These are phyloP conservation scores for Agarophyton chilense DNA, from an alignment of 23 red algal genomes.

Conservation along the genomic window DNA sequence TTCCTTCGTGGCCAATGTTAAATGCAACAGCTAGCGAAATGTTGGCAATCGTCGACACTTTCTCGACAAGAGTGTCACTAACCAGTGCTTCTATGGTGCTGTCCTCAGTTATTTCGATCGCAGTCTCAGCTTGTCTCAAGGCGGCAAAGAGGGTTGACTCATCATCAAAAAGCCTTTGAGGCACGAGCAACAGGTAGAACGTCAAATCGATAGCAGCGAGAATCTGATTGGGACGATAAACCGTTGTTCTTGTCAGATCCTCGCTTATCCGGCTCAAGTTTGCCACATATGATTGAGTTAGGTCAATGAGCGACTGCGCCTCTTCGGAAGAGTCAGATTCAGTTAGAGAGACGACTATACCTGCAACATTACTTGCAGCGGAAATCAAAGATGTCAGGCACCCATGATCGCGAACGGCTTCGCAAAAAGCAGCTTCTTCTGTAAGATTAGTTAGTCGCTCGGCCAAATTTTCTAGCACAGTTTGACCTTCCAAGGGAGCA, in stretches of 20 bases:
- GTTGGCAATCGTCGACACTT: slow-evolving; percentile 48
- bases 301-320: slow-evolving; percentile 16
- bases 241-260: slow-evolving; percentile 28
- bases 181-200: slow-evolving; percentile 34
- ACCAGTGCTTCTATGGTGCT: slow-evolving; percentile 25
- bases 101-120: slow-evolving; percentile 38
- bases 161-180: slow-evolving; percentile 32
- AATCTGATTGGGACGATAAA: slow-evolving; percentile 58
- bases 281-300: slow-evolving; percentile 31
- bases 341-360: background rate
- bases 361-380: background rate
- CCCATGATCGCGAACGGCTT: slow-evolving; percentile 48
- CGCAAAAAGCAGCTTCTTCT: slow-evolving; percentile 36
- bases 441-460: slow-evolving; percentile 28
- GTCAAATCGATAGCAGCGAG: slow-evolving; percentile 26
- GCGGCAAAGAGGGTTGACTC: slow-evolving; percentile 37
- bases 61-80: slow-evolving; percentile 50
- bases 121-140: slow-evolving; percentile 38
- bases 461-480: slow-evolving; percentile 18
- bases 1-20: slow-evolving; percentile 44
- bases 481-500: background rate
- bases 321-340: slow-evolving; percentile 46
- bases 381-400: slow-evolving; percentile 43
- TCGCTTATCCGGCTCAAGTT: slow-evolving; percentile 52
- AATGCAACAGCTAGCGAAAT: slow-evolving; percentile 34